A percentile compares a stretch with the other conserved stretches of the same genome.
Conservation (phyloP, 192 early-diverging fungal species). For the Physocladia obscura region DNA sequence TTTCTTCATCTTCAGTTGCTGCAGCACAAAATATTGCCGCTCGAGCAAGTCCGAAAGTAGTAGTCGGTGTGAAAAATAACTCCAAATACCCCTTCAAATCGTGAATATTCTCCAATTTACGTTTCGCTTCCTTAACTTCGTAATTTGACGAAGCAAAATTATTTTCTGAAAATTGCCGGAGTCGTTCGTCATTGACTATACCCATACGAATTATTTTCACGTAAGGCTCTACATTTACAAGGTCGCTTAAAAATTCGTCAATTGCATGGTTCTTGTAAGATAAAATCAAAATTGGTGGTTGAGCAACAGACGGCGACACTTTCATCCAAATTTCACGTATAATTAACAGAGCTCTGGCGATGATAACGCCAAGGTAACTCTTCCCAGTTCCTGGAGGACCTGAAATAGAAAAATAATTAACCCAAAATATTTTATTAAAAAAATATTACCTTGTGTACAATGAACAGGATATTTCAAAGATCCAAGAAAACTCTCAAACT, state of each 20-base stretch:
- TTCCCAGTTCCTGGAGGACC: conserved; percentile 44
- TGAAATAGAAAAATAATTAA: background rate
- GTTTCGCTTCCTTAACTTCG: conserved; percentile 18
- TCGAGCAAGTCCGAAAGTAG: background rate
- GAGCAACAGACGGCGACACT: conserved; percentile 21
- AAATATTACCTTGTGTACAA: conserved; percentile 32
- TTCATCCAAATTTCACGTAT: conserved; percentile 37
- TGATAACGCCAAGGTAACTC: conserved; percentile 44
- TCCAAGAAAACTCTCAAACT: conserved; percentile 40
- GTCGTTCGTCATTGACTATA: conserved; percentile 21
- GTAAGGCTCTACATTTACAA: conserved; percentile 24
- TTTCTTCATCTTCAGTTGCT: background rate
- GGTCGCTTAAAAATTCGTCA: conserved; percentile 41
- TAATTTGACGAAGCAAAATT: background rate
- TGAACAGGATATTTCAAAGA: conserved; percentile 35
- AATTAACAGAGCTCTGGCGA: conserved; percentile 33
- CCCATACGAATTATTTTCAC: conserved; percentile 35
- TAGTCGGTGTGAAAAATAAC: background rate
- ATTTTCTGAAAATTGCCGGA: conserved; percentile 28
- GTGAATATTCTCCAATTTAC: conserved; percentile 30
- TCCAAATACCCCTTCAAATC: conserved; percentile 14
- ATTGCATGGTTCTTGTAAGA: conserved; percentile 48
- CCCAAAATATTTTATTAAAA: background rate
- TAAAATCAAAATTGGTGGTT: conserved; percentile 35
- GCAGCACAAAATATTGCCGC: background rate